phyloP scores from a whole-genome alignment of 116 monocot species.

The Posidonia oceanica region DNA sequence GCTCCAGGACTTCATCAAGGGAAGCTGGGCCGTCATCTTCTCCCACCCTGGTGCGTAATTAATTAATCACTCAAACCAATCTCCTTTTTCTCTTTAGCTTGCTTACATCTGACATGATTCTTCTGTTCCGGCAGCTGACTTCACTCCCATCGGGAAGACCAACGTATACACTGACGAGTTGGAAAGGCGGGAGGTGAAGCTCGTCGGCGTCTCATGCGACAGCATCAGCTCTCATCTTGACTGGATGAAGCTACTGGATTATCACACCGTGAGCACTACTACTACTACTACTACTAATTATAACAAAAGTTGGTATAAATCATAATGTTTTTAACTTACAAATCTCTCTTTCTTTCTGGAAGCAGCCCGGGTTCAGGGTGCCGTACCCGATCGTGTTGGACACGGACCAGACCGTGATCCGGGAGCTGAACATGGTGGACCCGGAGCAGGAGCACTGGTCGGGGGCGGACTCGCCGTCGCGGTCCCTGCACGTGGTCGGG shows the following conservation, averaged over 20 bases:
- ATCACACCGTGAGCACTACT: neutral
- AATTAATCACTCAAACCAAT: no score
- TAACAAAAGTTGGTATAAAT: no score
- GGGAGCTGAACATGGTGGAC: constrained; percentile 83
- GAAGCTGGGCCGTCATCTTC: constrained; percentile 66
- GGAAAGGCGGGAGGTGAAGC: constrained; percentile 59
- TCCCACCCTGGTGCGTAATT: constrained; percentile 64
- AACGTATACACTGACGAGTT: constrained; percentile 36
- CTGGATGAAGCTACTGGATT: constrained; percentile 80
- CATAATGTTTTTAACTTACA: neutral
- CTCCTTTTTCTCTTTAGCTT: neutral
- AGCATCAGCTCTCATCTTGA: constrained; percentile 40
- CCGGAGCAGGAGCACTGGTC: constrained; percentile 46
- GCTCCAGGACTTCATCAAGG: constrained; percentile 63
- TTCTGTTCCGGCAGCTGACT: neutral
- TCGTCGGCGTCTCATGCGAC: constrained; percentile 70
- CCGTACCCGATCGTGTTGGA: constrained; percentile 60
- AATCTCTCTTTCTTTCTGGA: neutral
- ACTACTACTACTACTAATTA: no score
- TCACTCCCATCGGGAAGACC: neutral
- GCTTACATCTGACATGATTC: neutral
- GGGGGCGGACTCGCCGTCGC: constrained; percentile 26
- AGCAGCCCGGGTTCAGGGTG: constrained; percentile 34
- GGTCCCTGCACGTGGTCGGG: constrained; percentile 15
- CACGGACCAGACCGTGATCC: constrained; percentile 35